These are phyloP conservation scores for Diatrype stigma DNA, from an alignment of 2,329 filamentous ascomycete species.

Conservation along the genomic window DNA sequence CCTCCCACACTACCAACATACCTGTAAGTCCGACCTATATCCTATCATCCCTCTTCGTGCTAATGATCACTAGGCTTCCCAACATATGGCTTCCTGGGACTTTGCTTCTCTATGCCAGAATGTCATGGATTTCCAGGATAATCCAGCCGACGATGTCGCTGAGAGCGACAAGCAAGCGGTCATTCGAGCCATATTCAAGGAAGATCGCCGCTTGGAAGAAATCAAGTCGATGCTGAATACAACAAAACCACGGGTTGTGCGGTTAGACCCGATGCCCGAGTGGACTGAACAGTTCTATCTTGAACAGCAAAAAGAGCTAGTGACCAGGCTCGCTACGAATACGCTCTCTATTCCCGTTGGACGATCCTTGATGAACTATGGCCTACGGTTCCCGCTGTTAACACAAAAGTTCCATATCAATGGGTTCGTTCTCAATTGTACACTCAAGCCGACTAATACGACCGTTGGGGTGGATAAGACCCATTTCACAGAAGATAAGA, in stretches of 20 bases:
- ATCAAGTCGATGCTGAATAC: slow-evolving; percentile 83
- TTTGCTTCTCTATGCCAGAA: slow-evolving; percentile 72
- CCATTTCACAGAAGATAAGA: slow-evolving; percentile 89
- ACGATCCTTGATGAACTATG: slow-evolving; percentile 82
- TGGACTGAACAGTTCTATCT: slow-evolving; percentile 85
- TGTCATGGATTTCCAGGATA: slow-evolving; percentile 54
- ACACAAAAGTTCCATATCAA: slow-evolving; percentile 89
- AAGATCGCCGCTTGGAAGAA: slow-evolving; percentile 86
- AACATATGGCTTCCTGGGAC: slow-evolving; percentile 67
- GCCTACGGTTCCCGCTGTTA: slow-evolving; percentile 78
- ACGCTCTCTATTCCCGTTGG: slow-evolving; percentile 88
- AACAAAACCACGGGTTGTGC: slow-evolving; percentile 72
- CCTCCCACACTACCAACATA: slow-evolving; percentile 32
- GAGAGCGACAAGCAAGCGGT: slow-evolving; percentile 81
- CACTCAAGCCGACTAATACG: slow-evolving; percentile 87
- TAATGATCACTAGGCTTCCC: slow-evolving; percentile 44
- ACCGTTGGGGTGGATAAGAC: slow-evolving; percentile 89
- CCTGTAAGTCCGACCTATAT: slow-evolving; percentile 32
- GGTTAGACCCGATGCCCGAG: slow-evolving; percentile 67
- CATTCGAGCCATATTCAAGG: slow-evolving; percentile 82
- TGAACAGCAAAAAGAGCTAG: slow-evolving; percentile 87
- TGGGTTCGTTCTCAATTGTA: slow-evolving; percentile 86
- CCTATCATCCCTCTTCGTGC: slow-evolving; percentile 2
- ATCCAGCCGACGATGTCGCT: slow-evolving; percentile 70
- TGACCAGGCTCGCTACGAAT: slow-evolving; percentile 78